phyloP scores from a whole-genome alignment of 1,284 basidiomycete genomes.

The Porodaedalea pini region DNA sequence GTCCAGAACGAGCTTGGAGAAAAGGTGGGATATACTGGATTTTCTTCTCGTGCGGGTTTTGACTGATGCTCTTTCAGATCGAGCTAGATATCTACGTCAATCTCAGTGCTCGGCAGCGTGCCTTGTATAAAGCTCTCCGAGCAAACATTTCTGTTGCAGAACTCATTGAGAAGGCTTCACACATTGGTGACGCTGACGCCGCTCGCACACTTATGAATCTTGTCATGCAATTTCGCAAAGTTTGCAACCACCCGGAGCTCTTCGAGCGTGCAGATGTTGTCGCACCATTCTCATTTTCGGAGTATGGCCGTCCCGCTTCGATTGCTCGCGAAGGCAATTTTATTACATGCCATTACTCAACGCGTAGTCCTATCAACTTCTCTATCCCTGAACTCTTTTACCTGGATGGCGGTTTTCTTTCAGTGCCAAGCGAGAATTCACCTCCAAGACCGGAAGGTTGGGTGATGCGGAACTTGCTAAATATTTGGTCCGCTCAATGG shows the following conservation, averaged over 20 bases:
- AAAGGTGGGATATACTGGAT: constrained; percentile 59
- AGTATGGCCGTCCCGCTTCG: constrained; percentile 80
- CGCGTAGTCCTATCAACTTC: constrained; percentile 82
- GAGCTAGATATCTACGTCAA: constrained; percentile 97
- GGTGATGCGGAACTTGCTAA: constrained; percentile 72
- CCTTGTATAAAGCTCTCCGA: constrained; percentile 88
- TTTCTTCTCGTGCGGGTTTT: constrained; percentile 6
- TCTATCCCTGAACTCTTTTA: constrained; percentile 77
- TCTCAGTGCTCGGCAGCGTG: constrained; percentile 88
- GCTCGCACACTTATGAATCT: constrained; percentile 97
- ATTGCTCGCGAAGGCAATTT: constrained; percentile 84
- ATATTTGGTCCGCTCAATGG: constrained; percentile 88
- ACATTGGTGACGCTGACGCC: constrained; percentile 84
- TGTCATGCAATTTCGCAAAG: constrained; percentile 99
- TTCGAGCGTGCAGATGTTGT: constrained; percentile 97
- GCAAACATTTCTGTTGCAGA: constrained; percentile 95
- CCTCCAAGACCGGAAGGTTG: constrained; percentile 56
- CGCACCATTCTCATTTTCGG: constrained; percentile 87
- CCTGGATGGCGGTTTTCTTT: constrained; percentile 72
- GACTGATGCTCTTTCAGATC: constrained; percentile 55
- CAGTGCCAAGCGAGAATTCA: constrained; percentile 61
- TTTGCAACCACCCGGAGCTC: constrained; percentile 97
- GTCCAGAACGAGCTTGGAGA: constrained; percentile 99
- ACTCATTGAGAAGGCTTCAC: constrained; percentile 89
- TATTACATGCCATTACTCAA: constrained; percentile 80